Evolutionary conservation across 176 grass and related monocot species (phyloP).

Genomic region (Eragrostis curvula): DNA sequence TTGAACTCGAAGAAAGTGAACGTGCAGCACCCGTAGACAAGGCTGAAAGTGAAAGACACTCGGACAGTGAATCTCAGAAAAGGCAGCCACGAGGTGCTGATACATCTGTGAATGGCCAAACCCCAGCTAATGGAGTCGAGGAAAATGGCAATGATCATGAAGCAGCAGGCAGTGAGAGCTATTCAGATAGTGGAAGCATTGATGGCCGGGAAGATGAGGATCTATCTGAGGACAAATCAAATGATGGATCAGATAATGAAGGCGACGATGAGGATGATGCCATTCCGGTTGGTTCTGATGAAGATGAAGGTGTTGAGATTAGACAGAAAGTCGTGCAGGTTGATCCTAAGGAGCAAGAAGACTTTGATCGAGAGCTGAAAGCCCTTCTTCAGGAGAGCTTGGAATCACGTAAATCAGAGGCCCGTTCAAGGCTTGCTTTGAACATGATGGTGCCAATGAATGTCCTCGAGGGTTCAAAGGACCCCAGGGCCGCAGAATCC

Average conservation of each 20-base stretch:
- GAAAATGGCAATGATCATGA: conserved; percentile 73
- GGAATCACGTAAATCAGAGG: conserved; percentile 86
- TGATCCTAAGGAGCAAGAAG: conserved; percentile 94
- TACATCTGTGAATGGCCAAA: conserved; percentile 50
- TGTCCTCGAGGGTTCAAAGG: conserved; percentile 83
- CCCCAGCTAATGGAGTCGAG: conserved; percentile 59
- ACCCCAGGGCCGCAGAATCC: conserved; percentile 54
- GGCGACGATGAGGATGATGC: conserved; percentile 86
- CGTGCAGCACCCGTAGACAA: conserved; percentile 60
- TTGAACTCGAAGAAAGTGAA: conserved; percentile 88
- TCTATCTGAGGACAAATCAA: conserved; percentile 80
- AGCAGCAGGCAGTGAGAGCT: conserved; percentile 78
- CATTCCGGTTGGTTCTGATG: conserved; percentile 78
- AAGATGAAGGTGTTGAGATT: conserved; percentile 82
- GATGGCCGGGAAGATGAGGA: conserved; percentile 85
- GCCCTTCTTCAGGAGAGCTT: conserved; percentile 94
- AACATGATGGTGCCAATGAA: conserved; percentile 99
- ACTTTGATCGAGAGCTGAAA: conserved; percentile 93
- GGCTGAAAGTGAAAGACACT: conserved; percentile 65
- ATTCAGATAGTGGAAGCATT: conserved; percentile 83
- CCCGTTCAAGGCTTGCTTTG: conserved; percentile 71
- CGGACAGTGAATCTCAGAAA: conserved; percentile 67
- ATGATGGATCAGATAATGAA: conserved; percentile 84
- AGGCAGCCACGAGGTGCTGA: conserved; percentile 43
- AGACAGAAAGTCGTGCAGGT: conserved; percentile 81